Base-by-base conservation (phyloP, 768 basidiomycete species). In the Clitopilus hobsonii region DNA sequence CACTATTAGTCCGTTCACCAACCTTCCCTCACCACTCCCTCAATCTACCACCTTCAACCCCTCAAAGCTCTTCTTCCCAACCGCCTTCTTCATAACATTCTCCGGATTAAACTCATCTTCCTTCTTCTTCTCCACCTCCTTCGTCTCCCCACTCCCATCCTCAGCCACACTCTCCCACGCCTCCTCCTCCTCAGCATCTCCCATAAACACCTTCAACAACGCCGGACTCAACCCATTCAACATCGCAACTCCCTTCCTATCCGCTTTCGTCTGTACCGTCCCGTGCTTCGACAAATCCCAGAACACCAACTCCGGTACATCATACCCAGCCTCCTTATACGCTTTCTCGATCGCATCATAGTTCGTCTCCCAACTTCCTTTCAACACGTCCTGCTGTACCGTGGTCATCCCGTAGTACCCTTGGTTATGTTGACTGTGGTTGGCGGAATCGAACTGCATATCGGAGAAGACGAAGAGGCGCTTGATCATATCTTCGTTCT, bases 381-480 rank as follows among this genome's bases (percentile, higher is more conserved):
- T 38, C 30, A 28, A 24, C n/a, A 53, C 48, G 10, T 64, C 61
- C 7, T 49, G 27, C 38, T 29, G 23, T 6, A 23, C 41, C 27
- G 27, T 14, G 5, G 25, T 13, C 49, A 28, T 24, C 6, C 5
- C 8, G 1, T 13, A 27, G 26, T 18, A n/a, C 5, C 25, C 5
- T 1, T 13, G 5, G 8, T 51, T 10, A 13, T 29, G 24, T 3
- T 50, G 22, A 26, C 7, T 13, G 14, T 51, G 49, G 30, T 51
- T 51, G 5, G 54, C 30, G 14, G 47, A 51, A 62, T 89, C 85
- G 58, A 90, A 90, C 68, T 89, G 88, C 88, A 90, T 89, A 63
- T 90, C 87, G 2, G 82, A 81, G 65, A 91, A 90, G 38, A 90
- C 75, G 63, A 91, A 89, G 0, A 90, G 69, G 4, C 85, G 79